These are phyloP conservation scores for Acanthamoeba divionensis DNA, from an alignment of 208 protist species.

Conservation along the genomic window DNA sequence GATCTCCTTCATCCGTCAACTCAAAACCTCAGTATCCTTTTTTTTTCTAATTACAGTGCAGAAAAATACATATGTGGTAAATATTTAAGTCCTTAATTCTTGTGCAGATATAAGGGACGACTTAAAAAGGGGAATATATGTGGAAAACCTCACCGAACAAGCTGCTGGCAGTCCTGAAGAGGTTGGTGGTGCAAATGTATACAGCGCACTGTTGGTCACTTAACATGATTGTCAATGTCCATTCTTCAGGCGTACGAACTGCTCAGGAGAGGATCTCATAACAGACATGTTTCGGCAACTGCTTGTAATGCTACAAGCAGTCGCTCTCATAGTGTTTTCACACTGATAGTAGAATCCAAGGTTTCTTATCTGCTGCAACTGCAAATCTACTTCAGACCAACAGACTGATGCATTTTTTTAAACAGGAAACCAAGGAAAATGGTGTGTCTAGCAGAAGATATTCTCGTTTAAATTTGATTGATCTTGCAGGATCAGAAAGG, in stretches of 20 bases:
- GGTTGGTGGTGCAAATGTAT: neutral
- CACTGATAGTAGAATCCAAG: constrained; percentile 58
- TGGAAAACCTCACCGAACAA: constrained; percentile 59
- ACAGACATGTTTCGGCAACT: constrained; percentile 59
- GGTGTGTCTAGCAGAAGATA: neutral
- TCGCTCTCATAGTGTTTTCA: constrained; percentile 71
- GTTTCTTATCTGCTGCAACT: neutral
- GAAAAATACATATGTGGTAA: no score
- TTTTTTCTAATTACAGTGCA: constrained; percentile 44
- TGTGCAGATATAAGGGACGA: constrained; percentile 51
- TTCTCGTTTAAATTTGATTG: constrained; percentile 64
- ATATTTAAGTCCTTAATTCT: neutral
- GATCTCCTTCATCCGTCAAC: constrained; percentile 64
- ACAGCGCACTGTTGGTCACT: neutral
- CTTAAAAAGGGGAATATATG: constrained; percentile 56
- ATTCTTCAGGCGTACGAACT: neutral
- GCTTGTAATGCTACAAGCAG: constrained; percentile 57
- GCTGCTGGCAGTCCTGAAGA: neutral
- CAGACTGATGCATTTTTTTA: neutral
- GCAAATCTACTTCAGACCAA: neutral
- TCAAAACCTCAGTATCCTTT: constrained; percentile 30
- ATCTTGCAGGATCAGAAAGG: constrained; percentile 68
- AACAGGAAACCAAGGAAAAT: neutral
- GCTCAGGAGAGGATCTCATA: constrained; percentile 7
- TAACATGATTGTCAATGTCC: neutral